Conservation (phyloP, 202 grass and related monocot genomes). For the Miscanthus sacchariflorus region DNA sequence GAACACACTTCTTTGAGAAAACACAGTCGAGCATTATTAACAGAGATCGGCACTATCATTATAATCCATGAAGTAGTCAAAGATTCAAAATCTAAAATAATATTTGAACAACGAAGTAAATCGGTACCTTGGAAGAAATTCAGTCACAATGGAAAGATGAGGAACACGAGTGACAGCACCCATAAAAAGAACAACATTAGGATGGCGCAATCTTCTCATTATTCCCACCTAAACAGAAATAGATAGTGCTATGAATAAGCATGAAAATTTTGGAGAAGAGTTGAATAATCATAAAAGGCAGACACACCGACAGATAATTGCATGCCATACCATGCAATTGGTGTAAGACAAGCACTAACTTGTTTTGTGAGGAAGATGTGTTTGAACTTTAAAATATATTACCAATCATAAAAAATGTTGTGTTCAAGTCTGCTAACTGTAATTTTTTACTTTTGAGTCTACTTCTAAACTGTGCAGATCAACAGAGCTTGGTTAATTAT, state of each 20-base stretch:
- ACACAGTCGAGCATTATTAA: not conserved
- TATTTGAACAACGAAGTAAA: constrained; percentile 42
- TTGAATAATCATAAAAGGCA: constrained; percentile 27
- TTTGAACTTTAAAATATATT: constrained; percentile 12
- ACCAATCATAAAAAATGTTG: not conserved
- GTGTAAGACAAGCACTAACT: not conserved
- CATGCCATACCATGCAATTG: not conserved
- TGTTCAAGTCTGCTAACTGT: not conserved
- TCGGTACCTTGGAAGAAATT: constrained; percentile 96
- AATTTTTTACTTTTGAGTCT: not conserved
- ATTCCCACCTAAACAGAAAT: constrained; percentile 74
- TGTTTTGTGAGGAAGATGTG: not conserved
- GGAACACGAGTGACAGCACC: constrained; percentile 89
- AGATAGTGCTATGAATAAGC: constrained; percentile 16
- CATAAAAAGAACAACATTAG: constrained; percentile 99
- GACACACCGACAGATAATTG: not conserved
- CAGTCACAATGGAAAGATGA: constrained; percentile 92
- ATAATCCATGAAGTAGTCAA: not conserved
- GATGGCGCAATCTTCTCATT: constrained; percentile 98
- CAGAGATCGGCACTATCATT: not conserved
- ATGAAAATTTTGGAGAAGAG: not conserved
- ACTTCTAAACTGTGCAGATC: constrained; percentile 5
- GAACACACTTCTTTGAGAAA: not conserved
- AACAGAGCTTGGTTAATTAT: constrained; percentile 18
- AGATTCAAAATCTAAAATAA: constrained; percentile 16